Base-by-base conservation (phyloP, 2,329 filamentous ascomycete species). In the Rasamsonia emersonii region DNA sequence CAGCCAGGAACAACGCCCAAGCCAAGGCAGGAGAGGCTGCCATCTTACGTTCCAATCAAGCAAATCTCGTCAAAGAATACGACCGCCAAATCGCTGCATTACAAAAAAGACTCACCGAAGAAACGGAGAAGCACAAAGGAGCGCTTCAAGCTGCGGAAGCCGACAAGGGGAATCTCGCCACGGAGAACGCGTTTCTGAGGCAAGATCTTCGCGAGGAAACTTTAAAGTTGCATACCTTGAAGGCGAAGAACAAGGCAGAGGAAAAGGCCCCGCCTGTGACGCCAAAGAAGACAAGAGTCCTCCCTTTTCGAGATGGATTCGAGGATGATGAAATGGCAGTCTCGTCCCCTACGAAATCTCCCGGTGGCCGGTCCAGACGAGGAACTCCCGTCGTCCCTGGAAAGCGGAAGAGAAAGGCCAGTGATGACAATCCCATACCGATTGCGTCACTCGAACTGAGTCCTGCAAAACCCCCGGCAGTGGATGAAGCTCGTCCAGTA, bases 11-110 rank as follows among this genome's bases (percentile, higher is more conserved):
- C 9, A 47, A 61, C 23, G 62, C 64, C 2, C 56, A 62, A 36
- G 62, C 65, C 15, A 76, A 75, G 49, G 56, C 68, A 5, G 76
- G 76, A 18, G 76, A 79, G 48, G 74, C 74, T 24, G 66, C 74
- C 21, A 79, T 77, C 23, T 67, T 79, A 11, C 67, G 76, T 9
- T 62, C 68, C 13, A 77, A 77, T 38, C 65, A 71, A 41, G 62
- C 67, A 19, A 72, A 70, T 43, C 52, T 68, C 7, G 57, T 52
- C 16, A 68, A 70, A 38, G 65, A 70, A 18, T 67, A 71, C 49
- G 71, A 75, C 44, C 62, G 64, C 30, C 64, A 69, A 44, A 46
- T 78, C 10, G 53, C 58, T 15, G 60, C 65, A 6, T 54, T 77
- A 43, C 67, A 73, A 38, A 71, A 71, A 39, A 42, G 63, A 11